Conservation (phyloP, 2,329 filamentous ascomycete genomes). For the Xenosphaeropsis pyriputrescens region DNA sequence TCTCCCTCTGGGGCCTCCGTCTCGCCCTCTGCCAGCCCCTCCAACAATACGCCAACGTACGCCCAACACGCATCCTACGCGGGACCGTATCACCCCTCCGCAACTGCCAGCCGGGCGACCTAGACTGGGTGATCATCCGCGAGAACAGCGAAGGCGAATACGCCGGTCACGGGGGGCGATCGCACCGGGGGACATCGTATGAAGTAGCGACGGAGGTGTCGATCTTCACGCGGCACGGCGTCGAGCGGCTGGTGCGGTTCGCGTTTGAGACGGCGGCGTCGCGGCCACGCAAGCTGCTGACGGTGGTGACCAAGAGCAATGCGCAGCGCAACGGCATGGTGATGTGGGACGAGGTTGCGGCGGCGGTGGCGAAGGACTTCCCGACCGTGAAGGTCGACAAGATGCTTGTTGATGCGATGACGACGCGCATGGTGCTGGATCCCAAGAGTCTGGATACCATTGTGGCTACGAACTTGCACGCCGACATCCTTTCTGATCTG, state of each 20-base stretch:
- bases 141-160: constrained; percentile 53
- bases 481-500: constrained; percentile 53
- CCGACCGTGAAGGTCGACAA: constrained; percentile 42
- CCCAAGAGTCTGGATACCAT: constrained; percentile 41
- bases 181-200: constrained; percentile 38
- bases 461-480: constrained; percentile 42
- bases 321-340: constrained; percentile 50
- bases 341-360: constrained; percentile 45
- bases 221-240: constrained; percentile 41
- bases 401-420: constrained; percentile 41
- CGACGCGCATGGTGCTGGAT: constrained; percentile 34
- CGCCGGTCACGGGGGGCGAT: constrained; percentile 43
- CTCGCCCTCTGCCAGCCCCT: constrained; percentile 44
- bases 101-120: constrained; percentile 29
- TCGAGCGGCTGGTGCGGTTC: constrained; percentile 43
- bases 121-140: constrained; percentile 49
- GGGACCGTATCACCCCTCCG: constrained; percentile 37
- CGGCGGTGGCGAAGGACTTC: constrained; percentile 35
- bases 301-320: constrained; percentile 48
- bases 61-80: constrained; percentile 39
- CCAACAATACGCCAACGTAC: constrained; percentile 49
- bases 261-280: constrained; percentile 39
- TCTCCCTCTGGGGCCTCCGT: constrained; percentile 47
- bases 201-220: constrained; percentile 42
- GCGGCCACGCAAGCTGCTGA: constrained; percentile 40